These are phyloP conservation scores for Striga hermonthica DNA, from an alignment of 305 asterid species.

Conservation along the genomic window DNA sequence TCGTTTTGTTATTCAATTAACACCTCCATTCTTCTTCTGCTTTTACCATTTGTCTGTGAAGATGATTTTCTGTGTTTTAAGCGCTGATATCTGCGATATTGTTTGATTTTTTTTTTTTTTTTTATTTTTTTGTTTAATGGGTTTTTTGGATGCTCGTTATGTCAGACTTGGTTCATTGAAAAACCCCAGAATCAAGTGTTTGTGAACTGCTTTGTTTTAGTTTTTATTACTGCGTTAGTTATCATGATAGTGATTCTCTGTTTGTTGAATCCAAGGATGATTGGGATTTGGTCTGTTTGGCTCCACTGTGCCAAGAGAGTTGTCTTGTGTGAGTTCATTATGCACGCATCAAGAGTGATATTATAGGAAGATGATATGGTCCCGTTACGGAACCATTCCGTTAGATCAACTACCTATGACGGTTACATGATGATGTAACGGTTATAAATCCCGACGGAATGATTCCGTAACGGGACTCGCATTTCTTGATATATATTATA, in stretches of 20 bases:
- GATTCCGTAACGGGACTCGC: no score
- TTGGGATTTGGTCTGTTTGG: slow-evolving; percentile 10
- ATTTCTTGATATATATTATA: no score
- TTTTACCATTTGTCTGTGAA: slow-evolving; percentile 10
- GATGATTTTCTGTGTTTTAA: slow-evolving; percentile 20
- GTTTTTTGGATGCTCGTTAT: not conserved
- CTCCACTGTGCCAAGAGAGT: not conserved
- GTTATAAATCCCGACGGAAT: no score
- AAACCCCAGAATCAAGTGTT: slow-evolving; percentile 4
- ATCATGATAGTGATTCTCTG: not conserved
- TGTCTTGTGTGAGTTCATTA: slow-evolving; percentile 11
- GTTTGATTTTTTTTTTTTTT: not conserved
- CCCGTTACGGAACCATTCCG: no score
- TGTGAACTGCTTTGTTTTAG: slow-evolving; percentile 1
- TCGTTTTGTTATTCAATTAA: slow-evolving; percentile 9
- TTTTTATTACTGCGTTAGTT: slow-evolving; percentile 8
- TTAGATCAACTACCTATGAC: no score
- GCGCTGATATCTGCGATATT: slow-evolving; percentile 2
- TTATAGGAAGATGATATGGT: no score
- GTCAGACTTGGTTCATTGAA: not conserved
- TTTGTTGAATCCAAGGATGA: slow-evolving; percentile 10
- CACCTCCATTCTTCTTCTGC: not conserved
- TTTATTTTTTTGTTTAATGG: not conserved
- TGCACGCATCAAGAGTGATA: not conserved
- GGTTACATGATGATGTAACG: no score